Base-by-base conservation (phyloP, 2,329 filamentous ascomycete genomes). In the Pseudogymnoascus pannorum region DNA sequence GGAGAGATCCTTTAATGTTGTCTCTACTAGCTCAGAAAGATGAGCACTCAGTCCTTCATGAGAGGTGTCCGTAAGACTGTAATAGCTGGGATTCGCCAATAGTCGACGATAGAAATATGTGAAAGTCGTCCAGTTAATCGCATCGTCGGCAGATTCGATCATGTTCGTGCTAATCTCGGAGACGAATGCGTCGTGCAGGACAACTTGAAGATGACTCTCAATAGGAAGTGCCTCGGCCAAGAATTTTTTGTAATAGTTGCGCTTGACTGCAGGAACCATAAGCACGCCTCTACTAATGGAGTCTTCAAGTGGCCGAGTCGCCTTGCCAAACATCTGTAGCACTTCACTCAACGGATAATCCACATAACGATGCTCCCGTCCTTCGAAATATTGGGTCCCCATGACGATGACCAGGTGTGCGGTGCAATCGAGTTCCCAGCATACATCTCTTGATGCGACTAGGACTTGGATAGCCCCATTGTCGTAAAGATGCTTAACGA, bases 231-330 rank as follows among this genome's bases (percentile, higher is more conserved):
- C 94, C 74, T 99, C 95, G 68, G 94, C 93, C 66, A 99, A 77
- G 79, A 99, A 99, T 76, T 99, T 99, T 77, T 94, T 95, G 82
- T 97, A 99, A 76, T 96, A 99, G 65, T 97, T 92, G 36, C 94
- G 87, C 81, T 96, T 97, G 57, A 95, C 91, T 16, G 89, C 87
- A 2, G 93, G 92, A 9, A 97, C 85, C 94, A 99, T 97, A 48
- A 99, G 81, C n/a, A 99, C 91, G 67, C 93, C 95, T 64, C 90
- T 91, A 51, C 89, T 88, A 62, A 88, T 83, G 62, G 89, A 91
- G 69, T 96, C 92, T 70, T 87, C 82, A 3, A 87, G 83, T 1
- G 91, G 86, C 40, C 89, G 86, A 60, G 92, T 86, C 36, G 94
- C 90, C 75, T 94, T 96, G 68, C 94, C 94, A 68, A 97, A 96